A percentile compares a stretch with the other conserved stretches of the same genome.
Conservation (phyloP, 164 flowering plant species). For the Chimonanthus praecox region DNA sequence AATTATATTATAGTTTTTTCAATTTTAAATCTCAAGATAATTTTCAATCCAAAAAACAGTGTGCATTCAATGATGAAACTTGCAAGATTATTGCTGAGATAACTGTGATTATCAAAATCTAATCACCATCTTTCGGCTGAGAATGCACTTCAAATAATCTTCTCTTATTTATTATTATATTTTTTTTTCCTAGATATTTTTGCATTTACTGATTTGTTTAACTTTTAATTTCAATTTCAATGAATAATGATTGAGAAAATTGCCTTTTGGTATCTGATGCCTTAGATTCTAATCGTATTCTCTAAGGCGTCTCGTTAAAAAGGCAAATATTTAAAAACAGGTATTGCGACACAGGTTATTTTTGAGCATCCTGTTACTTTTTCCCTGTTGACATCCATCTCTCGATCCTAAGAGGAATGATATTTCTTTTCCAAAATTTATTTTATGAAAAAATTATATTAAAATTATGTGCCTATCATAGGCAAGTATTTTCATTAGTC, state of each 20-base stretch:
- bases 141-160: constrained; percentile 11
- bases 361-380: constrained; percentile 18
- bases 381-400: constrained; percentile 10
- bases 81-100: constrained; percentile 9
- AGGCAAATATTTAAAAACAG: constrained; percentile 15
- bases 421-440: not conserved
- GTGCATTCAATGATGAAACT: constrained; percentile 29
- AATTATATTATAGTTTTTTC: not conserved
- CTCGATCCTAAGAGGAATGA: not conserved
- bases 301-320: constrained; percentile 16
- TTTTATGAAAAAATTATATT: no score
- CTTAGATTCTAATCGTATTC: not conserved
- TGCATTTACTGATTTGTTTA: not conserved
- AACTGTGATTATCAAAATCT: constrained; percentile 16
- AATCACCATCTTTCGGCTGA: constrained; percentile 36
- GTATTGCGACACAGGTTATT: constrained; percentile 20
- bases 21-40: no score
- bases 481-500: no score
- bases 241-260: not conserved
- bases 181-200: not conserved
- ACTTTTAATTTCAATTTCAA: not conserved
- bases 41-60: not conserved
- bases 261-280: constrained; percentile 20
- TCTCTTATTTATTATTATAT: not conserved
- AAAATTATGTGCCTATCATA: no score